Base-by-base conservation (phyloP, 2,329 filamentous ascomycete genomes). In the Arthrinium phaeospermum region DNA sequence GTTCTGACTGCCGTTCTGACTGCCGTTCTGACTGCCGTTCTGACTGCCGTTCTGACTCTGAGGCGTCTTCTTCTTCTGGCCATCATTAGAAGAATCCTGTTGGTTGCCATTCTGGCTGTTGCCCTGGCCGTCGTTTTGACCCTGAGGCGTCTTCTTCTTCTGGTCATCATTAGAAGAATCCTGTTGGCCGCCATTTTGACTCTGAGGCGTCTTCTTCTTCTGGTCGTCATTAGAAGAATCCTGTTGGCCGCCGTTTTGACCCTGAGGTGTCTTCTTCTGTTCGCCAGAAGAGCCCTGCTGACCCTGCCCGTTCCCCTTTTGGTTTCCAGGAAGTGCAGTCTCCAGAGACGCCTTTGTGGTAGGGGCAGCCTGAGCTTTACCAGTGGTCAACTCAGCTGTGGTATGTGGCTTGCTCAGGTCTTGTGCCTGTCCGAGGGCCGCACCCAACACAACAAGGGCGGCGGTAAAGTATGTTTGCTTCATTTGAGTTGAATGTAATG, bases 381-480 rank as follows among this genome's bases (percentile, higher is more conserved):
- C 68, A 49, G 47, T 41, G 47, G 68, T 57, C 30, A 53, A 70
- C 27, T 57, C 49, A 22, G 30, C 30, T 22, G 16, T 57, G 47
- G 34, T 41, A 6, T 57, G 68, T 53, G 46, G 14, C 41, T 57
- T 45, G 13, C 45, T 47, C 41, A 45, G n/a, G 41, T 47, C 68
- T 51, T 51, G 68, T 30, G 46, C 34, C 27, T 49, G 64, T 22
- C 64, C 64, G 30, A 72, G 24, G 1, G 57, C 47, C n/a, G 45
- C 45, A 47, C 46, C 37, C 24, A 71, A 13, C 10, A 53, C 41
- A 22, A 72, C 24, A 19, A 71, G 41, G 67, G 47, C 53, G 37
- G 64, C 27, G 27, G 71, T 45, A 27, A 73, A 57, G 45, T 67
- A 61, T 45, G 47, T 51, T 37, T 71, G 71, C 24, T 49, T 71